Percentiles rank a stretch among this genome's conserved stretches.
Evolutionary conservation across 352 stramenopile genomes (phyloP).

Genomic region (Pythium sp.): DNA sequence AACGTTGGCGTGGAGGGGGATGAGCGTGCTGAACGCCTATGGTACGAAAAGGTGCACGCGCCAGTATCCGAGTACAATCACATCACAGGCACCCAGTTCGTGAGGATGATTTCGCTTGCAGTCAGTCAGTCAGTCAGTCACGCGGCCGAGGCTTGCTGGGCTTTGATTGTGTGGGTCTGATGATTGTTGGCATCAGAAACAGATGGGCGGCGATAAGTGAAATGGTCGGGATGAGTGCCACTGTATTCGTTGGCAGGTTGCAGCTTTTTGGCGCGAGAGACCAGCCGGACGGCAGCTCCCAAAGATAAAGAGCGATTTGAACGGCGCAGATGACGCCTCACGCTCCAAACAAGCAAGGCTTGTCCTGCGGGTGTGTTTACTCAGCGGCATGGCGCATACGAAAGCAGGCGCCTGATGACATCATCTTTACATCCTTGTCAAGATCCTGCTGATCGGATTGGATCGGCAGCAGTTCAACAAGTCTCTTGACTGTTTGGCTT

Average conservation of each 20-base stretch:
- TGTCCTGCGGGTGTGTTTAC: background rate
- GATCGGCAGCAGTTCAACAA: background rate
- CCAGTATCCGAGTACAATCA: slow-evolving; percentile 2
- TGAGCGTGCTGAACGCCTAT: background rate
- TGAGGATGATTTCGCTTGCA: too few species aligned
- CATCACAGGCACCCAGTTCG: background rate
- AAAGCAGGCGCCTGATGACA: background rate
- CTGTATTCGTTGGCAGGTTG: slow-evolving; percentile 20
- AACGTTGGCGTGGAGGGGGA: background rate
- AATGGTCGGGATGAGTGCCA: background rate
- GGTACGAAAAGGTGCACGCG: slow-evolving; percentile 4
- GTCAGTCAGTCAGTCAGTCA: background rate
- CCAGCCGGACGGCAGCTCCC: background rate
- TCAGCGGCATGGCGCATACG: background rate
- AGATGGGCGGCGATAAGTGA: background rate
- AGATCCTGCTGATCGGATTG: too few species aligned
- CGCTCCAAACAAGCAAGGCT: background rate
- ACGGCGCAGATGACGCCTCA: background rate
- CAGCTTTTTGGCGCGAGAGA: slow-evolving; percentile 11
- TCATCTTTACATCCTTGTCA: background rate
- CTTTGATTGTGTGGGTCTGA: too few species aligned
- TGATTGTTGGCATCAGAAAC: background rate
- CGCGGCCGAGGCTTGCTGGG: background rate
- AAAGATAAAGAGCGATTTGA: background rate
- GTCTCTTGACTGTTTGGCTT: background rate